Percentiles rank a stretch among this genome's conserved stretches.
phyloP scores from a whole-genome alignment of 176 grass and related monocot species.

The Cenchrus americanus region DNA sequence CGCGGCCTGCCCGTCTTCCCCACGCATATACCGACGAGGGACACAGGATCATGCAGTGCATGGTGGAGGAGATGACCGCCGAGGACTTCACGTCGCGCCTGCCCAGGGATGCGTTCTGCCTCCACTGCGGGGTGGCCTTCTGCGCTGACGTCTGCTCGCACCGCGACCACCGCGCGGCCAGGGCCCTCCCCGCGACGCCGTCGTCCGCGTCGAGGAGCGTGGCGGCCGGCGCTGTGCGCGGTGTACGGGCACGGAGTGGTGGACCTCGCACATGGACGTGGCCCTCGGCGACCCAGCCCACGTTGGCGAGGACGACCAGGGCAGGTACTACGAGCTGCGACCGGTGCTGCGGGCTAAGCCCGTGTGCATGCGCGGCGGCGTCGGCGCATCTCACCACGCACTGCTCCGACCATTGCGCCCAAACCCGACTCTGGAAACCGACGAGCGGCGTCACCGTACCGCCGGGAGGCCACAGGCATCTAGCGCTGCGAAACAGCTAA shows the following conservation, averaged over 20 bases:
- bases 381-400: too few relatives aligned
- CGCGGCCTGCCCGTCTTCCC: background rate
- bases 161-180: background rate
- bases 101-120: background rate
- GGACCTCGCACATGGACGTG: background rate
- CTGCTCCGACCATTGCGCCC: too few relatives aligned
- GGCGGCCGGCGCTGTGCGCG: background rate
- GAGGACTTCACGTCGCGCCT: background rate
- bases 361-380: too few relatives aligned
- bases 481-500: too few relatives aligned
- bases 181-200: too few relatives aligned
- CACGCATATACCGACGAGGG: background rate
- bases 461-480: background rate
- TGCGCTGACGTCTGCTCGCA: background rate
- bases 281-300: background rate
- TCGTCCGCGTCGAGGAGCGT: background rate
- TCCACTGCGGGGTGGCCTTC: background rate
- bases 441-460: background rate
- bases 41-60: background rate
- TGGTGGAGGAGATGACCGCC: background rate
- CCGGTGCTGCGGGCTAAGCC: background rate
- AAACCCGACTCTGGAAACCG: background rate
- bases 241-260: background rate
- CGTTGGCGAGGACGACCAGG: background rate
- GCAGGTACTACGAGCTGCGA: background rate